Evolutionary conservation across 2,329 filamentous ascomycete genomes (phyloP), one percentile per base, ranked within the genome.

Genomic region (Aspergillus sp.): DNA sequence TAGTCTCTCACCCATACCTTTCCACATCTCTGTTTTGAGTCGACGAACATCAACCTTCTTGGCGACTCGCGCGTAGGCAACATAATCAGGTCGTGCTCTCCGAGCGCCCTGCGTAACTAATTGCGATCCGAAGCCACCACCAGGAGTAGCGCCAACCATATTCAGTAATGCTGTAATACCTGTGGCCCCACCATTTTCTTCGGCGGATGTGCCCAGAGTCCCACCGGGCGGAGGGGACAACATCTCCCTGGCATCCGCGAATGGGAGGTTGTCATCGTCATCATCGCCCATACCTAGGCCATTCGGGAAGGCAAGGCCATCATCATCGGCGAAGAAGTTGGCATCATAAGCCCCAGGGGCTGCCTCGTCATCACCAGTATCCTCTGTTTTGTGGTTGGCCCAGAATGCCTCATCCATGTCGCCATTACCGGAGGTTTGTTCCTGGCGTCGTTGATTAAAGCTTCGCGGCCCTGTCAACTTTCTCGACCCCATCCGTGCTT

Each of bases 331-430:
- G 80, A 98, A 99, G 83, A 98, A 99, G 74, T 98, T 90, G 58
- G 95, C 93, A 72, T 98, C 92, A 75, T 98, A 99, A 70, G 96
- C 88, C 60, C 93, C 93, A 3, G 83, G 82, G 39, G 77, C 82
- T 3, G 80, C 83, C 45, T 86, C 86, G 23, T 88, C 87, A 51
- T 79, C 76, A 50, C 71, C 64, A 21, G 66, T 58, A 62, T 85
- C 90, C 76, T 83, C 86, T 41, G 64, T 72, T 67, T 70, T 77
- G 58, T 75, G 75, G 43, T 85, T 83, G 5, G 95, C 95, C 92
- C 95, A 99, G 78, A 96, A 98, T 19, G 90, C 93, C 76, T 97
- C 93, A 69, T 98, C 91, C 80, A 97, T 90, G 59, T 96, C 90
- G 41, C 87, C 90, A 59, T 88, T 85, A 1, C 83, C 84, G 8